These are phyloP conservation scores for Ustilago bromivora DNA, from an alignment of 1,284 basidiomycete species.

Conservation along the genomic window DNA sequence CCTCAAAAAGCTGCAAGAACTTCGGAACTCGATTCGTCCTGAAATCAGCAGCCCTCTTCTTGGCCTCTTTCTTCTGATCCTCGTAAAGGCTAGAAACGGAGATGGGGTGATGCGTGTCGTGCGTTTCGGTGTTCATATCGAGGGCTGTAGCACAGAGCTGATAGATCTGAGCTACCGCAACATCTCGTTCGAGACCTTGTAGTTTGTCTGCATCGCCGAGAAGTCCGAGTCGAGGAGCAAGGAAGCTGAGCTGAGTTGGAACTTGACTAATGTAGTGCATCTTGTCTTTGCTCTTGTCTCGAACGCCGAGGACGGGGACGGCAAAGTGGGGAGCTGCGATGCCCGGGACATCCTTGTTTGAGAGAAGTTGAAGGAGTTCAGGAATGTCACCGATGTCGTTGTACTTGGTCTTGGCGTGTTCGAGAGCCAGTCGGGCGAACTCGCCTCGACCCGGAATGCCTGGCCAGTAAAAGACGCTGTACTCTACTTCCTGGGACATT, in stretches of 20 bases:
- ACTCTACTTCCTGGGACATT: slow-evolving; percentile 33
- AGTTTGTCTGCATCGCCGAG: slow-evolving; percentile 46
- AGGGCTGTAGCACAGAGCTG: slow-evolving; percentile 72
- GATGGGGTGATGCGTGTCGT: slow-evolving; percentile 62
- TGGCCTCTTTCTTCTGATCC: slow-evolving; percentile 72
- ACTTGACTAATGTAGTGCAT: slow-evolving; percentile 70
- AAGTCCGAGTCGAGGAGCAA: slow-evolving; percentile 71
- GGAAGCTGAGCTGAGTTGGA: slow-evolving; percentile 71
- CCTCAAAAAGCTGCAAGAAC: slow-evolving; percentile 71
- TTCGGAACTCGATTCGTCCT: slow-evolving; percentile 72
- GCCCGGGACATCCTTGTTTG: slow-evolving; percentile 21
- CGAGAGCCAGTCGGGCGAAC: slow-evolving; percentile 73
- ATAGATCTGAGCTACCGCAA: slow-evolving; percentile 66
- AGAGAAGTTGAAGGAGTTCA: slow-evolving; percentile 25
- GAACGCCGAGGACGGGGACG: slow-evolving; percentile 66
- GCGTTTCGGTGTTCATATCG: slow-evolving; percentile 72
- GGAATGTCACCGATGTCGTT: slow-evolving; percentile 65
- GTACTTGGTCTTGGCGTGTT: slow-evolving; percentile 71
- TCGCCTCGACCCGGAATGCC: slow-evolving; percentile 73
- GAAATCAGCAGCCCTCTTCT: slow-evolving; percentile 70
- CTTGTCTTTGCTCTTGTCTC: slow-evolving; percentile 1
- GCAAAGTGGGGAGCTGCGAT: slow-evolving; percentile 64
- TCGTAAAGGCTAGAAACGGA: slow-evolving; percentile 69
- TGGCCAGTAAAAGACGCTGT: slow-evolving; percentile 62
- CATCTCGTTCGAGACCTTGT: slow-evolving; percentile 30